Evolutionary conservation across 805 yeast species (phyloP).

Genomic region (Kluyveromyces starmeri): DNA sequence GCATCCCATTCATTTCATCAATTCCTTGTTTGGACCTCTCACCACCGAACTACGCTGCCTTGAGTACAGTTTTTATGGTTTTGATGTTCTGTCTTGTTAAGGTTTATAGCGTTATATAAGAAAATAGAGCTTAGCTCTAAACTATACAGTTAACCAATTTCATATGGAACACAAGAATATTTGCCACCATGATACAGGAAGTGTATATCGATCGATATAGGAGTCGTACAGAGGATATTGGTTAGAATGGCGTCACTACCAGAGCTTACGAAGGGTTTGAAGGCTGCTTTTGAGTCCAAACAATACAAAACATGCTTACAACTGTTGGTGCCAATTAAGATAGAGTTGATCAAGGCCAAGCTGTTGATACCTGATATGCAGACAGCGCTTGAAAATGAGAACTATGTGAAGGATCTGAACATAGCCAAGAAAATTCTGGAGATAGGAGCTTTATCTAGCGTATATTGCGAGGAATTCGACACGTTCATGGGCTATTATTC

Average conservation of each 20-base stretch:
- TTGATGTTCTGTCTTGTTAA: too few relatives aligned
- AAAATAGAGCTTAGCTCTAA: neutral
- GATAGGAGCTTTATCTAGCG: conserved; percentile 75
- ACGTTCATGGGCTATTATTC: conserved; percentile 65
- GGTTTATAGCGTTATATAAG: too few relatives aligned
- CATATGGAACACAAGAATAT: too few relatives aligned
- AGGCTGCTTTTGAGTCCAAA: conserved; percentile 50
- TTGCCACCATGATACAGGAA: too few relatives aligned
- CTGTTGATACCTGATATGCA: conserved; percentile 58
- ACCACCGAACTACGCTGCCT: too few relatives aligned
- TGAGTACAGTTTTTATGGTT: too few relatives aligned
- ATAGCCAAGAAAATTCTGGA: conserved; percentile 80
- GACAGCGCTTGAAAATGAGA: conserved; percentile 29
- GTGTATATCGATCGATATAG: too few relatives aligned
- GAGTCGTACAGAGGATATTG: too few relatives aligned
- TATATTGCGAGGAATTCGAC: conserved; percentile 51
- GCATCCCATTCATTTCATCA: too few relatives aligned
- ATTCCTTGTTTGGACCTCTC: too few relatives aligned
- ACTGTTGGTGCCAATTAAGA: conserved; percentile 62
- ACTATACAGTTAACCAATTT: neutral
- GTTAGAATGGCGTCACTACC: conserved; percentile 46
- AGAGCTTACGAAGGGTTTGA: conserved; percentile 59
- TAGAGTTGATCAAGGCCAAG: conserved; percentile 69
- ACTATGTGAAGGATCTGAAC: conserved; percentile 52
- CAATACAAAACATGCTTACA: conserved; percentile 53